A percentile compares a stretch with the other conserved stretches of the same genome.
Conservation (phyloP, 305 asterid species). For the Fraxinus sp. region DNA sequence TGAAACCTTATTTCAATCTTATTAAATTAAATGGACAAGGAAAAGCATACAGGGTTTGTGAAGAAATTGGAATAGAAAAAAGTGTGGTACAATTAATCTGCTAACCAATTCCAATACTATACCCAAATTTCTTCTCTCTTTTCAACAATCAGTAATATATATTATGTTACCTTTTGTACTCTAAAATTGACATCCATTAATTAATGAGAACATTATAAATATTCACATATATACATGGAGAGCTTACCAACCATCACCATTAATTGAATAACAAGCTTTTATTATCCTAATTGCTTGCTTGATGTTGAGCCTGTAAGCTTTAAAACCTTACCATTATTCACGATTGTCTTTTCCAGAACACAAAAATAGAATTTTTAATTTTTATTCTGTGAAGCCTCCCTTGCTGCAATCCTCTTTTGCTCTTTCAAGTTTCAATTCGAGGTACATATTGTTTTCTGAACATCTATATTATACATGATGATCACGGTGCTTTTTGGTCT, state of each 20-base stretch:
- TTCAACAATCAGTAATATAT: background rate
- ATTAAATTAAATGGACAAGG: background rate
- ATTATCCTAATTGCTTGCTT: background rate
- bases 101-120: background rate
- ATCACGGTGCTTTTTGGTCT: background rate
- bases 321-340: slow-evolving; percentile 19
- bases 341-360: background rate
- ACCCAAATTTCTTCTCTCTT: background rate
- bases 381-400: background rate
- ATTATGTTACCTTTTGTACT: background rate
- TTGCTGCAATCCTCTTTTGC: background rate
- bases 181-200: background rate
- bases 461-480: background rate
- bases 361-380: background rate
- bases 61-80: background rate
- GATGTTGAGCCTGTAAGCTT: slow-evolving; percentile 1
- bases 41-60: background rate
- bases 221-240: slow-evolving; percentile 28
- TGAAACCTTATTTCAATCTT: background rate
- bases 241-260: slow-evolving; percentile 47
- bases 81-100: slow-evolving; percentile 5
- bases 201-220: background rate
- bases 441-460: background rate
- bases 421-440: background rate
- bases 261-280: slow-evolving; percentile 28